Evolutionary conservation across 75 land plant species (phyloP).

Genomic region (Selaginella moellendorffii): DNA sequence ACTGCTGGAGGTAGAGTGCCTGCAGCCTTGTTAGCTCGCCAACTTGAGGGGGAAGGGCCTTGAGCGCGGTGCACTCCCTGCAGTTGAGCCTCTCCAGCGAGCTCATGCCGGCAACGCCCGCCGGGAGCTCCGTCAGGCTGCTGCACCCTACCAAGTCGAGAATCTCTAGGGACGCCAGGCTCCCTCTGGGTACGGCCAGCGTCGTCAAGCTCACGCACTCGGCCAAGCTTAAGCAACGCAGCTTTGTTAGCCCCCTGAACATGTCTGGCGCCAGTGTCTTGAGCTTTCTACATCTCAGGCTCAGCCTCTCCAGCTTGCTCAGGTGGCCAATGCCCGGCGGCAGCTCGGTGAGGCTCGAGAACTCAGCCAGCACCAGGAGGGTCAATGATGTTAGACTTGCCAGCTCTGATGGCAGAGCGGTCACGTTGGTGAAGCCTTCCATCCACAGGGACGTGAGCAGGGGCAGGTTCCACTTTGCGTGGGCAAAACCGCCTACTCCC

Average conservation of each 20-base stretch:
- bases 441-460: neutral
- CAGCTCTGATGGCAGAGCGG: neutral
- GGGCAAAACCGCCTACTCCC: neutral
- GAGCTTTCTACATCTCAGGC: slow-evolving; percentile 1
- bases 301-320: slow-evolving; percentile 6
- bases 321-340: neutral
- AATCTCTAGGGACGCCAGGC: neutral
- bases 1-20: slow-evolving; percentile 2
- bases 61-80: slow-evolving; percentile 7
- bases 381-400: neutral
- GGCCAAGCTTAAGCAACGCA: neutral
- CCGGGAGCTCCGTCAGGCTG: neutral
- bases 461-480: neutral
- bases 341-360: slow-evolving; percentile 2
- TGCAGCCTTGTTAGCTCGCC: slow-evolving; percentile 1
- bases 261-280: neutral
- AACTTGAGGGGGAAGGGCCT: neutral
- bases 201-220: neutral
- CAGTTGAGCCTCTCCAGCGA: neutral
- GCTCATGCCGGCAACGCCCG: neutral
- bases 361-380: slow-evolving; percentile 2
- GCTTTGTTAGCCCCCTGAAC: neutral
- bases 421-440: slow-evolving; percentile 1
- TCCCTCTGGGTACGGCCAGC: neutral
- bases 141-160: neutral